These are phyloP conservation scores for Zygoascus flipseniorum DNA, from an alignment of 805 yeast genomes.

Conservation along the genomic window DNA sequence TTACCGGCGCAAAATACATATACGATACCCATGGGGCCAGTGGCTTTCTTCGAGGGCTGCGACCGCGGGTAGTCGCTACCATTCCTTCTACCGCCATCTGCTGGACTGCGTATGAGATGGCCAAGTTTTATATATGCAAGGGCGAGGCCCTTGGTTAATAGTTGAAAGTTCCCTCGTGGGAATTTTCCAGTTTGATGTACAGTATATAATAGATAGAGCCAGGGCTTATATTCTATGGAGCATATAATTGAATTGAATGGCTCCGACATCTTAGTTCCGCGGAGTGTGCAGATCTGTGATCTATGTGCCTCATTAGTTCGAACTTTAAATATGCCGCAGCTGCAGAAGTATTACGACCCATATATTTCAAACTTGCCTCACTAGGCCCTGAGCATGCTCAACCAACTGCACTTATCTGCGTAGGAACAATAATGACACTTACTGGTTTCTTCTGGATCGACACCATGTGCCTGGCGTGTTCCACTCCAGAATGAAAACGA, in stretches of 20 bases:
- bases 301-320: too few species aligned
- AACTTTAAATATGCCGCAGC: too few species aligned
- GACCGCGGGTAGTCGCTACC: conserved; percentile 85
- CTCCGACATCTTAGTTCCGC: too few species aligned
- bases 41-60: conserved; percentile 77
- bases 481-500: conserved; percentile 20
- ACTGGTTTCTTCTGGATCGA: conserved; percentile 9
- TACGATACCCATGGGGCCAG: conserved; percentile 35
- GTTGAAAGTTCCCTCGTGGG: neutral
- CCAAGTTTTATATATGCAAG: conserved; percentile 52
- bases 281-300: too few species aligned
- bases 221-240: neutral
- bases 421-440: conserved; percentile 16
- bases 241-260: neutral
- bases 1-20: conserved; percentile 62
- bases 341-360: too few species aligned
- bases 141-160: neutral
- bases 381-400: neutral
- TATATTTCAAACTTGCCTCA: too few species aligned
- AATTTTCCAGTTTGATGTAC: neutral
- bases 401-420: conserved; percentile 15
- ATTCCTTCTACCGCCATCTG: conserved; percentile 95
- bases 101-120: conserved; percentile 98
- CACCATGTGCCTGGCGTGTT: conserved; percentile 17
- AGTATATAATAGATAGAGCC: neutral